These are phyloP conservation scores for Zygnema circumcarinatum DNA, from an alignment of 139 green algal genomes.

Conservation along the genomic window DNA sequence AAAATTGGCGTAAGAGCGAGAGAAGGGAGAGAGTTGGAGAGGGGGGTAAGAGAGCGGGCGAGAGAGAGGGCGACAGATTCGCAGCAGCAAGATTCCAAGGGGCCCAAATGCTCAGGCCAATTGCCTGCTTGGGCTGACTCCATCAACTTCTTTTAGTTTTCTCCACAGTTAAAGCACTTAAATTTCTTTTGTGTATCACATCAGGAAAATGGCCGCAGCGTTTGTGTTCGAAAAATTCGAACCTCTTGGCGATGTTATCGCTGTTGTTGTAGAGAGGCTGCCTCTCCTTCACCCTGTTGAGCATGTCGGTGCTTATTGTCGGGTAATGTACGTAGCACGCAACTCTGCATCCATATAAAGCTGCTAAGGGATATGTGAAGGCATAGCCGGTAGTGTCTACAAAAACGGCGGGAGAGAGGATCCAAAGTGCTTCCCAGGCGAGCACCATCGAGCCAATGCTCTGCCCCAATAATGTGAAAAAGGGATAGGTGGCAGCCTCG, in stretches of 20 bases:
- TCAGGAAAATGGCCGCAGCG: not conserved
- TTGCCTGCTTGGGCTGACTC: no score
- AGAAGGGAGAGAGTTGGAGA: no score
- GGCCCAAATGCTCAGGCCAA: not conserved
- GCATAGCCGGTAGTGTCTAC: slow-evolving; percentile 94
- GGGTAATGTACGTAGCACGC: slow-evolving; percentile 94
- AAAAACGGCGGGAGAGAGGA: slow-evolving; percentile 78
- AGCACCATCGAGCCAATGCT: slow-evolving; percentile 74
- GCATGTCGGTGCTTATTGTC: slow-evolving; percentile 90
- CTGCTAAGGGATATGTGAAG: slow-evolving; percentile 85
- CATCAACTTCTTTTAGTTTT: no score
- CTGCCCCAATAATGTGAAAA: slow-evolving; percentile 89
- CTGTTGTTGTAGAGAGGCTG: slow-evolving; percentile 80
- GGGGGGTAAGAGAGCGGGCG: no score
- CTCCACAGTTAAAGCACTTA: no score
- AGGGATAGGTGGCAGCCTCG: slow-evolving; percentile 74
- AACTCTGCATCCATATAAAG: slow-evolving; percentile 70
- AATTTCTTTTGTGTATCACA: no score
- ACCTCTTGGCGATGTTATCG: slow-evolving; percentile 64
- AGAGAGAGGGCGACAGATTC: not conserved
- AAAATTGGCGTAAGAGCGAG: not conserved
- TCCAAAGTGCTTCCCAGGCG: slow-evolving; percentile 72
- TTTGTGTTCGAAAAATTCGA: not conserved
- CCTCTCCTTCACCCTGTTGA: slow-evolving; percentile 70
- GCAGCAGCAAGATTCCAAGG: not conserved